These are phyloP conservation scores for Russula griseocarnosa DNA, from an alignment of 768 basidiomycete species.

Conservation along the genomic window DNA sequence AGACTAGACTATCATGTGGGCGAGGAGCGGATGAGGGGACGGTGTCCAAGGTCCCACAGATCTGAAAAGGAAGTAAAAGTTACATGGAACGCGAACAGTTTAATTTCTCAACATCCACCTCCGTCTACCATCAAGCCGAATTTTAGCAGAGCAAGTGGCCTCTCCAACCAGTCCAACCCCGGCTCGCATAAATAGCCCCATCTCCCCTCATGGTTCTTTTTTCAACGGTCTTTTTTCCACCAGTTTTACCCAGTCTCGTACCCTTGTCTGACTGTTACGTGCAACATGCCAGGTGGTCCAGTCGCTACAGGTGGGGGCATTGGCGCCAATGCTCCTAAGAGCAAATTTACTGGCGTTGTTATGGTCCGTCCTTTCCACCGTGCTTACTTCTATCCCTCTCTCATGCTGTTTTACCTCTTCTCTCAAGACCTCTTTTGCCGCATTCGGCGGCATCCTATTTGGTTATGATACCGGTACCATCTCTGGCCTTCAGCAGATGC, in stretches of 20 bases:
- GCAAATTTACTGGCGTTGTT: constrained; percentile 36
- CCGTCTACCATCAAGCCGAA: background rate
- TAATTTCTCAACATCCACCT: background rate
- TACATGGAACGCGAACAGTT: background rate
- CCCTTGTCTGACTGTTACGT: background rate
- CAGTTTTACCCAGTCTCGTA: background rate
- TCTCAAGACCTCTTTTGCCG: constrained; percentile 35
- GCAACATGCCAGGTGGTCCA: constrained; percentile 30
- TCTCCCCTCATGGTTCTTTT: background rate
- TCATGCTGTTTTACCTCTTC: background rate
- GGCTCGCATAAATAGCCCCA: constrained; percentile 16
- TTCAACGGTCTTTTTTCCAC: constrained; percentile 3
- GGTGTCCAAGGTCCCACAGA: background rate
- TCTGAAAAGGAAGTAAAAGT: background rate
- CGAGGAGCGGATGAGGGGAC: background rate
- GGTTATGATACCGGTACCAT: constrained; percentile 86
- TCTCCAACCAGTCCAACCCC: background rate
- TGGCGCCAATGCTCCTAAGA: constrained; percentile 23
- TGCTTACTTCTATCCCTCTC: background rate
- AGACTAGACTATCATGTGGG: too few species aligned
- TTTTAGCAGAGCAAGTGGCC: background rate
- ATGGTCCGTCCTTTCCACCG: constrained; percentile 31
- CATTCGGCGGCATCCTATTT: constrained; percentile 42
- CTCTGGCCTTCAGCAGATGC: constrained; percentile 69
- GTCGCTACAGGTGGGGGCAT: constrained; percentile 23